A percentile compares a stretch with the other conserved stretches of the same genome.
Conservation (phyloP, 208 protist genomes). For the Leishmania amazonensis region DNA sequence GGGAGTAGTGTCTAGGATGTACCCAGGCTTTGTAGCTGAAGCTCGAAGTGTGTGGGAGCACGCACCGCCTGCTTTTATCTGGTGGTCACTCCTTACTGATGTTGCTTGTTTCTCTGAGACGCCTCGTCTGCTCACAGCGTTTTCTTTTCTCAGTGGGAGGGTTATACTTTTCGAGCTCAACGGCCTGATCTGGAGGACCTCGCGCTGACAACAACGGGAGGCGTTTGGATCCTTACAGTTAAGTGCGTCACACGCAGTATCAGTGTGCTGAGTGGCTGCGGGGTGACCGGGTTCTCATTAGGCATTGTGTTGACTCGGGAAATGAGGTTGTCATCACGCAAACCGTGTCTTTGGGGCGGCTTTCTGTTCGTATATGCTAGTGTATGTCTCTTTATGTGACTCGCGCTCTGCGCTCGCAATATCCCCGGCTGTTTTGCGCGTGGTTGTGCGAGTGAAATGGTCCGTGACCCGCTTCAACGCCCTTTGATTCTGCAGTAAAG, state of each 20-base stretch:
- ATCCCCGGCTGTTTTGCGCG: neutral
- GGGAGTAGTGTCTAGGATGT: neutral
- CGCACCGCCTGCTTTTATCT: neutral
- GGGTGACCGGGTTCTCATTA: neutral
- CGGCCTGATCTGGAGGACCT: neutral
- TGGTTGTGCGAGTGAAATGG: neutral
- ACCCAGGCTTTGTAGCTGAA: neutral
- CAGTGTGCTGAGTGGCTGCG: neutral
- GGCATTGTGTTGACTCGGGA: neutral
- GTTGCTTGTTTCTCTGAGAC: neutral
- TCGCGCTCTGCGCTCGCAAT: neutral
- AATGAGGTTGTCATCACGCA: neutral
- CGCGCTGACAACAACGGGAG: neutral
- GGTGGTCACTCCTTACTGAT: neutral
- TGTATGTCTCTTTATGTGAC: neutral
- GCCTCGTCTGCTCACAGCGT: neutral
- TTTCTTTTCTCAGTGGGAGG: neutral
- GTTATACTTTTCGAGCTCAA: neutral
- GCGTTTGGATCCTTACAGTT: neutral
- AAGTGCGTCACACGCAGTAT: neutral
- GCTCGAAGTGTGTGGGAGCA: neutral
- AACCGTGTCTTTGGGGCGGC: neutral
- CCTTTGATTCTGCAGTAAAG: neutral
- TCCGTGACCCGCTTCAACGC: neutral
- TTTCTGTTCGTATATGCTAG: neutral